Conservation (phyloP, 164 flowering plant genomes). For the Cinnamomum micranthum region DNA sequence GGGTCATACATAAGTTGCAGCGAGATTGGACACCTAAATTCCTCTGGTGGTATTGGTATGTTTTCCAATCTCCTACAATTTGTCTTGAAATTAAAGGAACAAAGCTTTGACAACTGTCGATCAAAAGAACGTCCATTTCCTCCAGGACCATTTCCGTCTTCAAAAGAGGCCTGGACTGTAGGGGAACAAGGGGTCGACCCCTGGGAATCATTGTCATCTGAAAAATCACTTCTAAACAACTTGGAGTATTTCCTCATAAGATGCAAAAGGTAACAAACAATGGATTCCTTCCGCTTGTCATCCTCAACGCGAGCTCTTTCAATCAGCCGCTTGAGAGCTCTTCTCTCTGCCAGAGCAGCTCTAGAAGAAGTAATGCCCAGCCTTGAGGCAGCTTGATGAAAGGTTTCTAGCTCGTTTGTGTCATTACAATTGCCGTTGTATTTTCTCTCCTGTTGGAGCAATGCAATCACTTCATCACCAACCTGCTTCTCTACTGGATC, state of each 20-base stretch:
- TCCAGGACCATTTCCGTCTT: conserved; percentile 41
- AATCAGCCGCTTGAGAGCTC: conserved; percentile 83
- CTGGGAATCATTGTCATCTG: conserved; percentile 98
- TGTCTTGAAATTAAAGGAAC: conserved; percentile 77
- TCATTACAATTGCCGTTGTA: conserved; percentile 47
- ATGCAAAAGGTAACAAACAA: conserved; percentile 87
- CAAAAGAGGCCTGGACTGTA: conserved; percentile 60
- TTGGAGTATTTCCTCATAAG: conserved; percentile 95
- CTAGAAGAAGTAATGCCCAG: conserved; percentile 92
- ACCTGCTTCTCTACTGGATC: conserved; percentile 86
- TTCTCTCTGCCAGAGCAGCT: conserved; percentile 88
- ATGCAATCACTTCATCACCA: conserved; percentile 82
- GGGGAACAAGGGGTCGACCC: conserved; percentile 96
- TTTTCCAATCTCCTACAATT: conserved; percentile 50
- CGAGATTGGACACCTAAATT: conserved; percentile 93
- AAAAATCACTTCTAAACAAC: conserved; percentile 74
- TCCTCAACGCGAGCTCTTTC: conserved; percentile 82
- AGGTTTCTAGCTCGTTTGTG: conserved; percentile 73
- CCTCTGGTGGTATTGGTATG: conserved; percentile 85
- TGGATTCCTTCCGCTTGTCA: conserved; percentile 95
- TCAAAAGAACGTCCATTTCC: conserved; percentile 56
- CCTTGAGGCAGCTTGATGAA: conserved; percentile 85
- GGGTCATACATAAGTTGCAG: conserved; percentile 98
- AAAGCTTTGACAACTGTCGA: conserved; percentile 65
- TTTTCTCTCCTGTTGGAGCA: conserved; percentile 89